These are phyloP conservation scores for Leccinum griseonigrum DNA, from an alignment of 1,284 basidiomycete genomes.

Conservation along the genomic window DNA sequence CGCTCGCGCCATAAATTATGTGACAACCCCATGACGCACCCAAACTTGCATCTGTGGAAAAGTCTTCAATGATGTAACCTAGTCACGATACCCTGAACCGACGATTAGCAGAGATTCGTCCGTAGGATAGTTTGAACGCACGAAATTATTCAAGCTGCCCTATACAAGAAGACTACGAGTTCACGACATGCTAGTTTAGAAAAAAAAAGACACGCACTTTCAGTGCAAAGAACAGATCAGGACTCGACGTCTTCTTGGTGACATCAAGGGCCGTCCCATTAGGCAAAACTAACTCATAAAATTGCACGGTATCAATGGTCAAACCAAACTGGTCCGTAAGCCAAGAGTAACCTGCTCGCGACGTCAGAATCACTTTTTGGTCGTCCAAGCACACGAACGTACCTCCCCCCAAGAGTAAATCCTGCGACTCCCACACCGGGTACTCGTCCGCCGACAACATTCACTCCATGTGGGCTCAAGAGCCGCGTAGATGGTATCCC, in stretches of 20 bases:
- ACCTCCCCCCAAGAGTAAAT: slow-evolving; percentile 55
- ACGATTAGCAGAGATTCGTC: background rate
- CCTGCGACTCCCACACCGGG: slow-evolving; percentile 57
- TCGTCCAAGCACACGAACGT: slow-evolving; percentile 31
- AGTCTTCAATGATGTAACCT: slow-evolving; percentile 51
- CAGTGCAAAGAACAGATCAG: slow-evolving; percentile 48
- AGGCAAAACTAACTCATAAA: slow-evolving; percentile 44
- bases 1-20: slow-evolving; percentile 39
- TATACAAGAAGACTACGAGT: slow-evolving; percentile 1
- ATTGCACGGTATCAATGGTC: slow-evolving; percentile 46
- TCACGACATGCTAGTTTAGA: background rate
- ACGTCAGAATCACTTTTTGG: background rate
- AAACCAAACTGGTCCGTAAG: slow-evolving; percentile 38
- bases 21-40: slow-evolving; percentile 54
- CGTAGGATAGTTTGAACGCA: slow-evolving; percentile 26
- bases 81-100: slow-evolving; percentile 59
- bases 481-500: slow-evolving; percentile 56
- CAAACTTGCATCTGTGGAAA: slow-evolving; percentile 55
- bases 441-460: slow-evolving; percentile 36
- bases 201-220: slow-evolving; percentile 31
- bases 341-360: slow-evolving; percentile 20
- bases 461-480: slow-evolving; percentile 45
- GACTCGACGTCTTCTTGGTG: slow-evolving; percentile 36
- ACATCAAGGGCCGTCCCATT: slow-evolving; percentile 41
- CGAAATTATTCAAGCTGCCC: slow-evolving; percentile 64